These are phyloP conservation scores for Xenoacremonium recifei DNA, from an alignment of 2,329 filamentous ascomycete genomes.

Conservation along the genomic window DNA sequence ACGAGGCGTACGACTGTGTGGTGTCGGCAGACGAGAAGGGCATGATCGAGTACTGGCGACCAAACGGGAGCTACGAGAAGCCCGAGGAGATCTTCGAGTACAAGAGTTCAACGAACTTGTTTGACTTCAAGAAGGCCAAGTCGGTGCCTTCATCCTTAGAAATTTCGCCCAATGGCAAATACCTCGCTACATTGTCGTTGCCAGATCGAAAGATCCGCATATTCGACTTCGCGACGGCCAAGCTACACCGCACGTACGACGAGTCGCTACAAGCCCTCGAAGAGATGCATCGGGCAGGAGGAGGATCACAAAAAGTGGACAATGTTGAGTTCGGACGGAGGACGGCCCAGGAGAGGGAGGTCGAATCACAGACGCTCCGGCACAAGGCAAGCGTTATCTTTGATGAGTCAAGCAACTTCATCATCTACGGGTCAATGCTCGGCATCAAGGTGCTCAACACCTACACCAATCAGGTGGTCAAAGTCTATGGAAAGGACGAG, in stretches of 20 bases:
- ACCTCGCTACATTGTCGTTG: conserved; percentile 86
- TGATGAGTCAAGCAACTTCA: conserved; percentile 93
- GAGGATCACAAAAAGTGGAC: conserved; percentile 76
- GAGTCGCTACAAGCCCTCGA: conserved; percentile 87
- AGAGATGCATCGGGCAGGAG: conserved; percentile 95
- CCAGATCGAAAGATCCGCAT: conserved; percentile 91
- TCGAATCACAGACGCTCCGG: conserved; percentile 68
- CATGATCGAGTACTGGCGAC: conserved; percentile 97
- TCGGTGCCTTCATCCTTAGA: conserved; percentile 78
- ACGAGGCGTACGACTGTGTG: conserved; percentile 84
- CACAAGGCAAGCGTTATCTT: conserved; percentile 85
- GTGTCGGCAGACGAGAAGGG: conserved; percentile 85
- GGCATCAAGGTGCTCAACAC: conserved; percentile 96
- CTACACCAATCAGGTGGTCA: conserved; percentile 87
- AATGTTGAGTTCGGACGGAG: conserved; percentile 89
- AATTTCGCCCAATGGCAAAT: conserved; percentile 80
- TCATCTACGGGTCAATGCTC: conserved; percentile 88
- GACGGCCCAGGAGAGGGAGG: conserved; percentile 79
- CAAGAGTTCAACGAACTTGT: conserved; percentile 91
- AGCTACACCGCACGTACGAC: conserved; percentile 89
- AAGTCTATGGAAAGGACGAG: conserved; percentile 88
- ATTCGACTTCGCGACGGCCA: conserved; percentile 88
- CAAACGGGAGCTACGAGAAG: conserved; percentile 79
- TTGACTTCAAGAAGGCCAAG: conserved; percentile 96
- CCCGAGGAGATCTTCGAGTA: conserved; percentile 88